phyloP scores from a whole-genome alignment of 2,329 filamentous ascomycete genomes.

The Aaosphaeria arxii region DNA sequence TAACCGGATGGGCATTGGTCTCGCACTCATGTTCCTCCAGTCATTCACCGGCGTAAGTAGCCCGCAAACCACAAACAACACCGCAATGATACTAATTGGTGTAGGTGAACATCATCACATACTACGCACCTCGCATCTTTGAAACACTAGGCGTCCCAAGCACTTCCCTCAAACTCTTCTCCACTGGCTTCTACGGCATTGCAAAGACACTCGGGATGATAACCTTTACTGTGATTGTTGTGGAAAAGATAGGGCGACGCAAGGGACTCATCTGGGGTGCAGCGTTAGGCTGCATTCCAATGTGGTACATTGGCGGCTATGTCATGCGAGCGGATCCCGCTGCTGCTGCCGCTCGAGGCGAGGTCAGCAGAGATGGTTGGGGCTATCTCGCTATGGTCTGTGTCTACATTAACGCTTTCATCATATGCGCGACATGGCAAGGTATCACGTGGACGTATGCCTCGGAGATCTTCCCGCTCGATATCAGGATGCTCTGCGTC shows the following conservation, averaged over 20 bases:
- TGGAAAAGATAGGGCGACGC: constrained; percentile 60
- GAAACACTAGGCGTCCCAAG: constrained; percentile 59
- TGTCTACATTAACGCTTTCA: constrained; percentile 63
- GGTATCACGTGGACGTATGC: constrained; percentile 71
- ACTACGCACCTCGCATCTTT: constrained; percentile 47
- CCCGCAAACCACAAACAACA: background rate
- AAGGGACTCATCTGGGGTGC: constrained; percentile 63
- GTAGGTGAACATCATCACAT: constrained; percentile 7
- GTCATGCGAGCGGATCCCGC: constrained; percentile 15
- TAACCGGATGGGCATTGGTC: constrained; percentile 1
- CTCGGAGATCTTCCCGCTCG: constrained; percentile 69
- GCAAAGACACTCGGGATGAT: constrained; percentile 67
- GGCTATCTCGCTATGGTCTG: constrained; percentile 62
- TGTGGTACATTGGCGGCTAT: constrained; percentile 60
- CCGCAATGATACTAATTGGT: constrained; percentile 4
- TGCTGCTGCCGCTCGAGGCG: constrained; percentile 37
- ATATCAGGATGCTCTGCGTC: constrained; percentile 46
- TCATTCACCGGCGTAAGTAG: constrained; percentile 4
- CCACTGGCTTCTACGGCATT: constrained; percentile 71
- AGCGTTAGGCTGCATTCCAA: constrained; percentile 55
- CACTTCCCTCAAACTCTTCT: constrained; percentile 57
- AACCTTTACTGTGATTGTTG: constrained; percentile 63
- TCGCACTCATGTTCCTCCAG: constrained; percentile 3
- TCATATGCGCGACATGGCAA: constrained; percentile 59
- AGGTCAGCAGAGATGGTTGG: constrained; percentile 52